Evolutionary conservation across 306 rosid genomes (phyloP), one percentile per base, ranked within the genome.

Genomic region (Boehmeria nivea): DNA sequence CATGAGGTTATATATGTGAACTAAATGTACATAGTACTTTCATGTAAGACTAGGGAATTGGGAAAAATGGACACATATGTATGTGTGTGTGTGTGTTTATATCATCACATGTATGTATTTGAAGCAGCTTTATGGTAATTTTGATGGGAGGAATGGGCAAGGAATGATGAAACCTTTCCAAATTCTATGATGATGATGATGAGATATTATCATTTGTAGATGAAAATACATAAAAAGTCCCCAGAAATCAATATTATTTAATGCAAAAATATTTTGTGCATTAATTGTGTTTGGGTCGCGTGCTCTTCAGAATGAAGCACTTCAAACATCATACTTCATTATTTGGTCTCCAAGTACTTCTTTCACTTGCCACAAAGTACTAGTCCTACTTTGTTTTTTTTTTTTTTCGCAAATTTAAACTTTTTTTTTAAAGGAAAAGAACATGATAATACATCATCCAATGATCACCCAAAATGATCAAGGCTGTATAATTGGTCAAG

Each of bases 281-380:
- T 76, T 83, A 56, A 67, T 65, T 81, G 74, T 91, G 76, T 82
- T n/a, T n/a, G n/a, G n/a, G n/a, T 55, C 78, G 86, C 88, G 84
- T 87, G 86, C 88, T 80, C 15, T 23, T n/a, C 61, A 17, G 36
- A 61, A 40, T 27, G 25, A 65, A 65, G 59, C 63, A 55, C 48
- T 61, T n/a, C 63, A 71, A 37, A 10, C 69, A 47, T 65, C 68
- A 68, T 18, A 16, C 34, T 55, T 33, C 18, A 17, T 49, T 47
- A 70, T 78, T 19, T 57, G 60, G 58, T 37, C 11, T 11, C 5
- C 42, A 36, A 48, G 64, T 48, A 44, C 40, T n/a, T 25, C 36
- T 21, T 14, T 24, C 14, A 6, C 49, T 17, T 6, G 2, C 7
- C 21, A 43, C 2, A 43, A 6, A 43, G 7, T 43, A 6, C 8